Base-by-base conservation (phyloP, 805 yeast species). In the Starmera pachycereana region DNA sequence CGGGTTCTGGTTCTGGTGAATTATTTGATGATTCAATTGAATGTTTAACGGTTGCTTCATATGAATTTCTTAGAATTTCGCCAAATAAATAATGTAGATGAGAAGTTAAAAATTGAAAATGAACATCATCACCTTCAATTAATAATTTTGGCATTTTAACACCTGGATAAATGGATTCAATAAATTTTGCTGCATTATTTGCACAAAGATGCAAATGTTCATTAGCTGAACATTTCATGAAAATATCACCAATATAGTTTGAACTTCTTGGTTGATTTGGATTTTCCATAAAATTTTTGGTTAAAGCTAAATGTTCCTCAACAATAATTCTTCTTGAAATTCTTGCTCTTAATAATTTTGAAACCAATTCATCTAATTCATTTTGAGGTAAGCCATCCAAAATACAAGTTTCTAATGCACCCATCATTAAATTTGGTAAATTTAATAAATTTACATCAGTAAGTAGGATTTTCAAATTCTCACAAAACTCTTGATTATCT, bases 371-470 rank as follows among this genome's bases (percentile, higher is more conserved):
- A 53, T 90, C 96, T 47, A 90, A 61, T 36, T 78, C 65, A 2
- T 66, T 60, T 42, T 75, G 78, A 4, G 87, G 80, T 52, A 82
- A 69, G 6, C 71, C 57, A 19, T 60, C 60, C 37, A 81, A 55
- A 31, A 81, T 76, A 12, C 83, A 74, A 45, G 80, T 80, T 52
- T 90, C 97, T 36, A 88, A 64, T 1, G 95, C 87, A 2, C 97
- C 97, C 88, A 88, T 84, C 69, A 90, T 82, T 44, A 89, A 66
- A 57, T 89, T 90, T 1, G 97, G 92, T 44, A 90, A 67, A 46
- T 87, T 84, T 40, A 81, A 65, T 37, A 87, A 70, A 61, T 90
- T 96, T 51, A 79, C 83, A 57, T 81, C 87, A 25, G 71, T 69
- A 48, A 90, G 63, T 45, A 88, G 72, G 29, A 71, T 66, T 25